Conservation (phyloP, 2,329 filamentous ascomycete genomes). For the Akanthomyces dipterigenus region DNA sequence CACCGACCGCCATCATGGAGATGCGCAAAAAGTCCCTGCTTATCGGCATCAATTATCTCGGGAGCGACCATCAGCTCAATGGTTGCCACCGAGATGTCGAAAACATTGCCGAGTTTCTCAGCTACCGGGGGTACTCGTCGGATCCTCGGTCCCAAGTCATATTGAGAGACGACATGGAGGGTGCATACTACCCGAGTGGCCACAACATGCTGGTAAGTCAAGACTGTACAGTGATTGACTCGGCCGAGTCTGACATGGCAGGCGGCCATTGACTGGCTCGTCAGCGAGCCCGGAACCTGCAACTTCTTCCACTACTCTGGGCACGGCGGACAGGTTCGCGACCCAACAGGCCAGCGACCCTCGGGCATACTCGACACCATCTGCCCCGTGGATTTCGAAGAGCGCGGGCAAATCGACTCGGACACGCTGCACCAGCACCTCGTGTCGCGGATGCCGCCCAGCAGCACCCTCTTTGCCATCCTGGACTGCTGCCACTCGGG, state of each 20-base stretch:
- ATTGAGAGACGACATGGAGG: conserved; percentile 26
- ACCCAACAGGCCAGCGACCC: conserved; percentile 50
- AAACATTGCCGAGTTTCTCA: conserved; percentile 51
- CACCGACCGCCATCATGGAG: conserved; percentile 1
- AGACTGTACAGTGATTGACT: conserved; percentile 31
- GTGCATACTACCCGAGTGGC: conserved; percentile 49
- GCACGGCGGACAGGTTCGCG: conserved; percentile 49
- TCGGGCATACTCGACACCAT: conserved; percentile 52
- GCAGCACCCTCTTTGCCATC: conserved; percentile 54
- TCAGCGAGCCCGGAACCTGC: conserved; percentile 49
- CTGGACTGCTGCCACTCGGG: conserved; percentile 55
- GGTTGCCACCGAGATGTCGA: conserved; percentile 57
- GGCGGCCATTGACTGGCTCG: conserved; percentile 50
- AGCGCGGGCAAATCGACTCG: conserved; percentile 48
- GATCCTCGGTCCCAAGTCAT: conserved; percentile 11
- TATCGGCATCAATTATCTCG: conserved; percentile 57
- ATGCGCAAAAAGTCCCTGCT: conserved; percentile 40
- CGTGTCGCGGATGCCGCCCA: conserved; percentile 57
- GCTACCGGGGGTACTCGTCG: conserved; percentile 9
- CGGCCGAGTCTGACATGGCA: conserved; percentile 23
- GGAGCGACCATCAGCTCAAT: conserved; percentile 47
- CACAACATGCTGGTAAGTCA: conserved; percentile 51
- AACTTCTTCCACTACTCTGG: conserved; percentile 56
- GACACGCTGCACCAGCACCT: conserved; percentile 56
- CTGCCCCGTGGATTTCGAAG: conserved; percentile 50